phyloP scores from a whole-genome alignment of 2,329 filamentous ascomycete species.

The Xylariaceae sp. region DNA sequence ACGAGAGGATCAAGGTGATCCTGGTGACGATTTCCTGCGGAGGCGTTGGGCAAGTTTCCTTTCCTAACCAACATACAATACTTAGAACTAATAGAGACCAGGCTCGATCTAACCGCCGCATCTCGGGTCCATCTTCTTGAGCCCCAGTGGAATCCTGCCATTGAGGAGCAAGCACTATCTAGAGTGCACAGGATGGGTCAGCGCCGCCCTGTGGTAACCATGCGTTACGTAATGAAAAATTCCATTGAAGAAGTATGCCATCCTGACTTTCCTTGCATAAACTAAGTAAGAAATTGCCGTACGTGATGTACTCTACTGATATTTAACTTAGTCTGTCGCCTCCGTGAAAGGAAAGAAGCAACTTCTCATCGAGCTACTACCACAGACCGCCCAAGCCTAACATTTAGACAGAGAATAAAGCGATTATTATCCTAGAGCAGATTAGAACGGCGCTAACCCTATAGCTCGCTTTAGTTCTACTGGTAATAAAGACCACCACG shows the following conservation, averaged over 20 bases:
- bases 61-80: not conserved
- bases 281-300: not conserved
- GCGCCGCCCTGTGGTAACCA: not conserved
- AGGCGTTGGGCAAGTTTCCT: slow-evolving; percentile 1
- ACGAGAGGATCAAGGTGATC: slow-evolving; percentile 11
- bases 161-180: slow-evolving; percentile 6
- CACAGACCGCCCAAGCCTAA: not conserved
- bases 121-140: slow-evolving; percentile 10
- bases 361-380: not conserved
- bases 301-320: not conserved
- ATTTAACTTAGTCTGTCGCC: slow-evolving; percentile 1
- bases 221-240: slow-evolving; percentile 8
- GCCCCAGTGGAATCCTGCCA: slow-evolving; percentile 15
- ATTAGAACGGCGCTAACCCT: too few relatives aligned
- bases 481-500: too few relatives aligned
- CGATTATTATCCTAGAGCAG: not conserved
- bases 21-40: slow-evolving; percentile 2
- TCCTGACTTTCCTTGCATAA: not conserved
- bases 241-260: slow-evolving; percentile 13
- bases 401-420: not conserved
- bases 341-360: slow-evolving; percentile 9
- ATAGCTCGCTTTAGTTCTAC: too few relatives aligned
- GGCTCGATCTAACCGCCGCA: slow-evolving; percentile 8
- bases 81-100: not conserved
- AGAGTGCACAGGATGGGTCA: slow-evolving; percentile 10